phyloP scores from a whole-genome alignment of 2,329 filamentous ascomycete genomes.

The Knoxdaviesia capensis region DNA sequence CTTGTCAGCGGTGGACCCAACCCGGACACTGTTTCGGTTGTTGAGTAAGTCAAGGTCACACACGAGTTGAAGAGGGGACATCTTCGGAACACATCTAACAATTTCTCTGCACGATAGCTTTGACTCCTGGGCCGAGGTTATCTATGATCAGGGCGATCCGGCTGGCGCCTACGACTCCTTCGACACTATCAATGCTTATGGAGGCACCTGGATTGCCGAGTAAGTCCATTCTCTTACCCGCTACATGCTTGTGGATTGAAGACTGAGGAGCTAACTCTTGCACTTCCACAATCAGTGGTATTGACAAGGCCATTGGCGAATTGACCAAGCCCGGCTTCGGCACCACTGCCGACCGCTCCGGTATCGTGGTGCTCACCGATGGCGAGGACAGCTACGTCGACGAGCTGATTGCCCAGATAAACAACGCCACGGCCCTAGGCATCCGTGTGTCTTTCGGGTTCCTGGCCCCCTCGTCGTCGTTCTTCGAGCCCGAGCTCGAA shows the following conservation, averaged over 20 bases:
- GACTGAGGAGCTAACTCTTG: background rate
- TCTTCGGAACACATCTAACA: background rate
- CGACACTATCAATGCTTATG: constrained; percentile 6
- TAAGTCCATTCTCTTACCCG: background rate
- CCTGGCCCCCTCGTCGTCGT: constrained; percentile 4
- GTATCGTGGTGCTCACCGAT: constrained; percentile 7
- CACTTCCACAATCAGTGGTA: constrained; percentile 2
- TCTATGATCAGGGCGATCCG: constrained; percentile 7
- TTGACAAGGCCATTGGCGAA: constrained; percentile 6
- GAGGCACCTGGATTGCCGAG: constrained; percentile 6
- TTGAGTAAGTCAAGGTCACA: constrained; percentile 5
- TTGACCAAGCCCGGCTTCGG: constrained; percentile 3
- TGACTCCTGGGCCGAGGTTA: constrained; percentile 4
- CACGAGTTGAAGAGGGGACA: no score
- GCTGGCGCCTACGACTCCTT: constrained; percentile 4
- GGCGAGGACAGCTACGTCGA: constrained; percentile 5
- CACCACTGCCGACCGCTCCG: constrained; percentile 5
- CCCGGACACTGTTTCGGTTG: constrained; percentile 6
- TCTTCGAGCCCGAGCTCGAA: constrained; percentile 3
- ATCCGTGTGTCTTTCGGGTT: constrained; percentile 8
- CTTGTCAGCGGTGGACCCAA: constrained; percentile 5
- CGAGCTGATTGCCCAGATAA: constrained; percentile 4
- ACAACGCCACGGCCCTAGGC: constrained; percentile 3
- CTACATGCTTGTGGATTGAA: no score
- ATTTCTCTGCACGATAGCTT: constrained; percentile 3